Conservation (phyloP, 2,329 filamentous ascomycete genomes). For the Metarhizium humberi region DNA sequence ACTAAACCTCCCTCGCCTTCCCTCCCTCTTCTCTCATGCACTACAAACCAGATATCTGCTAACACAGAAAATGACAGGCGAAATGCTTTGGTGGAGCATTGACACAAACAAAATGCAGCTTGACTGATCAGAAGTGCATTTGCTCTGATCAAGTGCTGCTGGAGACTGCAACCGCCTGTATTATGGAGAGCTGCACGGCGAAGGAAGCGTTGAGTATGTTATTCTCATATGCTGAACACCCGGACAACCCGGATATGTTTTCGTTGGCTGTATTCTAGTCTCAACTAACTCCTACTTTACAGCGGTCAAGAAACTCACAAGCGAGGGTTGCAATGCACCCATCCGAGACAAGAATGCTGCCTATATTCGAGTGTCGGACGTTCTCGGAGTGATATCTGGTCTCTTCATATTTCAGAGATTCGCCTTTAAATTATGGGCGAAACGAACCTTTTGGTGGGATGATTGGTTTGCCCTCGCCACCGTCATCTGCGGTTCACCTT, state of each 20-base stretch:
- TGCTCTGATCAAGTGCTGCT: neutral
- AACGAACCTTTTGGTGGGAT: slow-evolving; percentile 18
- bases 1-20: neutral
- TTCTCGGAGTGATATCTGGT: slow-evolving; percentile 18
- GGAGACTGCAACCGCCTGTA: neutral
- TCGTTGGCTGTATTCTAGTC: too few species aligned
- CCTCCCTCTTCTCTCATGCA: neutral
- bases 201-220: slow-evolving; percentile 1
- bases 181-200: neutral
- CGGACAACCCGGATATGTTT: too few species aligned
- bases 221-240: neutral
- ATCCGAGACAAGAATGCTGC: slow-evolving; percentile 5
- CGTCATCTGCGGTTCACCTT: slow-evolving; percentile 10
- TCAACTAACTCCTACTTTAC: neutral
- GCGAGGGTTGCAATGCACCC: slow-evolving; percentile 8
- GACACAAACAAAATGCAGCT: neutral
- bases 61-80: neutral
- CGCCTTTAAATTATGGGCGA: slow-evolving; percentile 16
- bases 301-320: slow-evolving; percentile 6
- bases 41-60: neutral
- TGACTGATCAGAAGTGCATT: neutral
- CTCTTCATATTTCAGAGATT: slow-evolving; percentile 26
- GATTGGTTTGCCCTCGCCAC: slow-evolving; percentile 16
- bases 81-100: neutral
- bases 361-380: slow-evolving; percentile 8